phyloP scores from a whole-genome alignment of 176 grass and related monocot species.

The Triticum dicoccoides region DNA sequence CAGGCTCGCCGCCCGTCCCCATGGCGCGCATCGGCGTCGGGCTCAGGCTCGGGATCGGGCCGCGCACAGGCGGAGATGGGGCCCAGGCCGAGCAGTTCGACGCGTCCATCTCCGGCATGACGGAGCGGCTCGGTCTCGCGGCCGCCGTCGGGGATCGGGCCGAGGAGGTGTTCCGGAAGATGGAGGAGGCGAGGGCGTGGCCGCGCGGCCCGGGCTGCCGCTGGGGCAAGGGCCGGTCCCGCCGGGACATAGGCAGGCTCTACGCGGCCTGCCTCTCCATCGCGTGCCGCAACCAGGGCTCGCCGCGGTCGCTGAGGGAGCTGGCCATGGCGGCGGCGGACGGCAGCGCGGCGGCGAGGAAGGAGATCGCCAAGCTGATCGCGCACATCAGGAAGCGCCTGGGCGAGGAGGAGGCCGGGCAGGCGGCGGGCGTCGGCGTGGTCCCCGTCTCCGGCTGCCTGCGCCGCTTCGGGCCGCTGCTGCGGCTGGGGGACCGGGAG shows the following conservation, averaged over 20 bases:
- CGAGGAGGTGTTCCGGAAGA: slow-evolving; percentile 28
- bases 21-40: not conserved
- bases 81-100: not conserved
- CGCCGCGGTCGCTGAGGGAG: slow-evolving; percentile 44
- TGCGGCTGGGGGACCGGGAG: slow-evolving; percentile 31
- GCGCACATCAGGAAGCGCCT: slow-evolving; percentile 35
- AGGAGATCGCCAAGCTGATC: slow-evolving; percentile 25
- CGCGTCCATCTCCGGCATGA: slow-evolving; percentile 34
- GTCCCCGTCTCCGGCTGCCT: slow-evolving; percentile 23
- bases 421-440: slow-evolving; percentile 17
- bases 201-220: not conserved
- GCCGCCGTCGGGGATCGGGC: slow-evolving; percentile 26
- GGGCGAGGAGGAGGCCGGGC: slow-evolving; percentile 24
- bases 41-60: not conserved
- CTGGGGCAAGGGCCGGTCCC: not conserved
- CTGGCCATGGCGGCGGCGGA: not conserved
- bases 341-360: slow-evolving; percentile 1
- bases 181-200: slow-evolving; percentile 21
- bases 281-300: slow-evolving; percentile 44
- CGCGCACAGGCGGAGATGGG: not conserved
- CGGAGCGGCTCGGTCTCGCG: slow-evolving; percentile 29
- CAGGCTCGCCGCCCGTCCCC: not conserved
- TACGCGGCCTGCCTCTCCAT: slow-evolving; percentile 49
- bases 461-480: slow-evolving; percentile 18
- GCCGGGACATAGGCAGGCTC: not conserved